Percentiles rank a stretch among this genome's conserved stretches.
Conservation (phyloP, 805 yeast genomes). For the Saturnispora serradocipensis region DNA sequence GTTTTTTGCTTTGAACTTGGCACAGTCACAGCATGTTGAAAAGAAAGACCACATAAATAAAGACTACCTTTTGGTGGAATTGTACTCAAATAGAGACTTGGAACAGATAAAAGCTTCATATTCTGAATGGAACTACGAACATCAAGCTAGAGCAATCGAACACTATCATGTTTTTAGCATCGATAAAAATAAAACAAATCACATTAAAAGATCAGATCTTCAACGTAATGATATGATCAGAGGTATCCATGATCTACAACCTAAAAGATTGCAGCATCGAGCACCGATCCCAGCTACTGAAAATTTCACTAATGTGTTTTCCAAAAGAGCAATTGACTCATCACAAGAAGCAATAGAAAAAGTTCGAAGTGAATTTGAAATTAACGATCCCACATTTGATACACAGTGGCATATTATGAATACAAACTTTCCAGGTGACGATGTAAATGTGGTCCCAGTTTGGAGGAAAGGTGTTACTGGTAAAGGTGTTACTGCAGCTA, state of each 20-base stretch:
- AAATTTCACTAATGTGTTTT: neutral
- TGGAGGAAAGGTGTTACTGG: conserved; percentile 85
- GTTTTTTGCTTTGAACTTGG: neutral
- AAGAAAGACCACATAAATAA: conserved; percentile 6
- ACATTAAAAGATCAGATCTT: conserved; percentile 28
- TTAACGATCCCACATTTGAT: conserved; percentile 74
- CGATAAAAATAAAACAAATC: conserved; percentile 29
- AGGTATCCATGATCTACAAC: conserved; percentile 47
- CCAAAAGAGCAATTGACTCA: conserved; percentile 36
- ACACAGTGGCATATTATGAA: conserved; percentile 93
- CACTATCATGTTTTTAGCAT: conserved; percentile 62
- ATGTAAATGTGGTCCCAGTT: conserved; percentile 75
- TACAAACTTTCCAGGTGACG: conserved; percentile 63
- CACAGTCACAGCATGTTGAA: neutral
- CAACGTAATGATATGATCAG: conserved; percentile 28
- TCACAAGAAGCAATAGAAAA: conserved; percentile 37
- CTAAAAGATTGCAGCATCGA: conserved; percentile 45
- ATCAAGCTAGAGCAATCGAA: conserved; percentile 50
- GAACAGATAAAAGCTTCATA: conserved; percentile 29
- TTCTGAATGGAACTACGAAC: conserved; percentile 50
- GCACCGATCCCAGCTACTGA: conserved; percentile 38
- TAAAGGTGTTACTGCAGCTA: conserved; percentile 70
- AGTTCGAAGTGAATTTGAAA: conserved; percentile 45
- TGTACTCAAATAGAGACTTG: conserved; percentile 16
- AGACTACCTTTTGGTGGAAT: conserved; percentile 8